phyloP scores from a whole-genome alignment of 192 early-diverging fungal genomes.

The Coemansia sp. region DNA sequence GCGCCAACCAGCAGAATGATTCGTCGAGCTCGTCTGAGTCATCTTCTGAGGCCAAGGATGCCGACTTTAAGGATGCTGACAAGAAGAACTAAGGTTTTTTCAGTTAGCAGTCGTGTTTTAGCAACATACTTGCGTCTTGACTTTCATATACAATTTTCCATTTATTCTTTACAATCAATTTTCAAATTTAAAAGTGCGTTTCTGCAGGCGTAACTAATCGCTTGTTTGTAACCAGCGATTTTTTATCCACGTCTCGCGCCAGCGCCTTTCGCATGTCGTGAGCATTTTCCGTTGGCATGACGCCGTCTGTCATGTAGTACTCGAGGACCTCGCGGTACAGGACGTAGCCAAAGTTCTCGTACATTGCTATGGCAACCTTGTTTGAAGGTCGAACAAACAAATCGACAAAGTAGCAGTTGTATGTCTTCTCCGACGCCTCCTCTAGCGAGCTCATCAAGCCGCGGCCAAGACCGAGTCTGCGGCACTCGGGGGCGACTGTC shows the following conservation, averaged over 20 bases:
- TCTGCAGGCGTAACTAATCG: conserved; percentile 32
- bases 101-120: too few species aligned
- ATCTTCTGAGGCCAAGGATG: conserved; percentile 55
- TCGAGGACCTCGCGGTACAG: conserved; percentile 83
- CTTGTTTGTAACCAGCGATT: conserved; percentile 37
- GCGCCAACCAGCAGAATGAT: conserved; percentile 45
- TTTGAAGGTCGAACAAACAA: conserved; percentile 95
- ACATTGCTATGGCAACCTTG: conserved; percentile 87
- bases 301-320: conserved; percentile 75
- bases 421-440: conserved; percentile 84
- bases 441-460: conserved; percentile 89
- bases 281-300: conserved; percentile 77
- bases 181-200: conserved; percentile 14
- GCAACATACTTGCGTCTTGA: neutral
- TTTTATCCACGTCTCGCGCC: conserved; percentile 66
- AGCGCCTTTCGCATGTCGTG: conserved; percentile 96
- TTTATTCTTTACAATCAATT: neutral
- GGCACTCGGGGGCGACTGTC: conserved; percentile 93
- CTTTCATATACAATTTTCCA: too few species aligned
- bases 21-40: conserved; percentile 13
- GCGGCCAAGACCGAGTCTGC: conserved; percentile 85
- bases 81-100: conserved; percentile 56
- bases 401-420: conserved; percentile 78
- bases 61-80: conserved; percentile 75
- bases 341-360: conserved; percentile 87